Base-by-base conservation (phyloP, 176 grass and related monocot species). In the Tillandsia leiboldiana region DNA sequence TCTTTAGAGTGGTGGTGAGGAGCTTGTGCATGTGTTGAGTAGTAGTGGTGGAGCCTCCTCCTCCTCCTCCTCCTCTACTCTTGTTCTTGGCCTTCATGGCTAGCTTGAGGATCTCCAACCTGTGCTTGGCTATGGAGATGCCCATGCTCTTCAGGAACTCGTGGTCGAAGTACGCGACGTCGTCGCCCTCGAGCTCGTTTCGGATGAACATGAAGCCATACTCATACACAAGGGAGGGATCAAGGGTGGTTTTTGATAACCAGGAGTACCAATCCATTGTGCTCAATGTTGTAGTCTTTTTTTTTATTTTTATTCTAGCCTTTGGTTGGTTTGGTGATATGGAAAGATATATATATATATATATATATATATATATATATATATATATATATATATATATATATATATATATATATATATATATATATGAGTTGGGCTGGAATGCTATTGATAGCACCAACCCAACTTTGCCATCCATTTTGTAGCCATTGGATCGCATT, bases 131-230 rank as follows among this genome's bases (percentile, higher is more conserved):
- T 20, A 90, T 56, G 75, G 78, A 80, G 78, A 95, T 84, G 66
- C 91, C 91, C 91, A 95, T 95, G 87, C 91, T 95, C 79, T 86
- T 88, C 70, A 95, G 87, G 68, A 95, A 85, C 78, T 95, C 91
- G 68, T 95, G 91, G 75, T 95, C 84, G 78, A 94, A 94, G 72
- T 89, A 72, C 1, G 65, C 66, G n/a, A 87, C 71, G 72, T 94
- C 90, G 11, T 80, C 72, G 18, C 77, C 74, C 79, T 89, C 86
- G 63, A 94, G 86, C 77, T 89, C 83, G 77, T 94, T 94, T 20
- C 63, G 72, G 74, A 69, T 73, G 78, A 94, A 89, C 0, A 89
- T 72, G 22, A 73, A 78, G 11, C 83, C 77, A 65, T 93, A 93
- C 50, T 93, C 80, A 67, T 86, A 79, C 51, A 82, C 69, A 33